A percentile compares a stretch with the other conserved stretches of the same genome.
Evolutionary conservation across 2,329 filamentous ascomycete genomes (phyloP).

Genomic region (Cadophora sp.): DNA sequence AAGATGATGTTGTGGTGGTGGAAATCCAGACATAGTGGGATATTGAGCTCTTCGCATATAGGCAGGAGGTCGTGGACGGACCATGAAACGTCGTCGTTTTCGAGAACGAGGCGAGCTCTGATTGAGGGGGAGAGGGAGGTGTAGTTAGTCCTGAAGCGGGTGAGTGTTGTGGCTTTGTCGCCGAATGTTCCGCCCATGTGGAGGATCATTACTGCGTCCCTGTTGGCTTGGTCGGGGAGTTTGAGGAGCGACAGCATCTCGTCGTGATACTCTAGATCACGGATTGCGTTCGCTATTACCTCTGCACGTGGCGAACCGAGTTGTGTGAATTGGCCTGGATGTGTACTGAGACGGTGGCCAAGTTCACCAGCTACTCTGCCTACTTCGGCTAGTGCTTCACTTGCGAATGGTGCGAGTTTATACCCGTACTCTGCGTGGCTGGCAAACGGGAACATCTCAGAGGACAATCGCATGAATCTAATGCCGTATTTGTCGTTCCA

Average conservation of each 20-base stretch:
- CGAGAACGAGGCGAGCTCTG: conserved; percentile 83
- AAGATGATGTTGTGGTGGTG: conserved; percentile 97
- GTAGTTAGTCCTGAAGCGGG: conserved; percentile 62
- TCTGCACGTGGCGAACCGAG: conserved; percentile 80
- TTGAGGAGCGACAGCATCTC: conserved; percentile 82
- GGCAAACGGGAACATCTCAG: conserved; percentile 97
- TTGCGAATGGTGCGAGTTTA: conserved; percentile 81
- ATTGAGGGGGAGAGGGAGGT: conserved; percentile 68
- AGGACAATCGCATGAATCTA: conserved; percentile 89
- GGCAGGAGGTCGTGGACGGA: conserved; percentile 91
- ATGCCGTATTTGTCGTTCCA: conserved; percentile 96
- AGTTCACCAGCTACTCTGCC: conserved; percentile 79
- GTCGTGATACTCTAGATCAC: conserved; percentile 87
- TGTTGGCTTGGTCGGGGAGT: conserved; percentile 78
- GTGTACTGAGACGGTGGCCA: conserved; percentile 85
- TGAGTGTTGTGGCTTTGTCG: conserved; percentile 62
- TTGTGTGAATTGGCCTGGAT: conserved; percentile 93
- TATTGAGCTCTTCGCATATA: conserved; percentile 91
- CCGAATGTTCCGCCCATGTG: conserved; percentile 94
- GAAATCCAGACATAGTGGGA: conserved; percentile 89
- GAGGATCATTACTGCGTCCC: conserved; percentile 91
- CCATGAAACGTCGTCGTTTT: conserved; percentile 95
- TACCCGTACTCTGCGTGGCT: conserved; percentile 90
- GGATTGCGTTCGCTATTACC: conserved; percentile 77
- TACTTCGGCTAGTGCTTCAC: conserved; percentile 76